Evolutionary conservation across 2,329 filamentous ascomycete species (phyloP), one percentile per base, ranked within the genome.

Genomic region (Aspergillus glaucus): DNA sequence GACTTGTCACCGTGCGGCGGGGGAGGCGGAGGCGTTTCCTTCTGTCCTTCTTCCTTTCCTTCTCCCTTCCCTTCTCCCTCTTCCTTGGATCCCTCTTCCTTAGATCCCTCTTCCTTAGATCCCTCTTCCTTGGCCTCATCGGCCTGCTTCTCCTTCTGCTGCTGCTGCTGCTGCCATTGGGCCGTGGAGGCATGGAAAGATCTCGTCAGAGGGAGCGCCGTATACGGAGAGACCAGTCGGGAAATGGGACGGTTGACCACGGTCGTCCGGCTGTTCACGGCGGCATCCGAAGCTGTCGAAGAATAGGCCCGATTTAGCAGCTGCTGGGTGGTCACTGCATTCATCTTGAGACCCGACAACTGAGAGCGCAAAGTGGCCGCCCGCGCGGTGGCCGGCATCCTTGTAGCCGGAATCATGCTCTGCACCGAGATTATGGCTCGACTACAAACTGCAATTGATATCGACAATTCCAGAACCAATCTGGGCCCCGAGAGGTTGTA

Each of bases 1-100:
- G 92, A 93, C 78, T 98, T 98, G 75, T 95, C 90, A 52, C 93
- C 93, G 65, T 98, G 93, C 17, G 91, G 92, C n/a, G 93, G 92
- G 12, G 91, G 92, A 19, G 92, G 88, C 10, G 91, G 85, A 24
- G 81, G 70, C 41, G 72, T 63, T 37, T 76, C 70, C 51, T 72
- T 70, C 28, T 71, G 72, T 47, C 80, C 69, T 22, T 75, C 70
- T 55, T 76, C 68, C 48, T 72, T 57, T 45, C 73, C 68, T 37
- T 78, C 68, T 44, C 78, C 68, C 50, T 77, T 72, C 49, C 63
- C 53, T 55, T 68, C 55, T 64, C 70, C 54, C 45, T 56, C 54
- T 52, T 17, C 53, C 52, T 34, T 49, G 15, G 15, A 37, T 10
- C 17, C 42, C 22, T 15, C 28, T 44, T 36, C 43, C 15, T 44